Evolutionary conservation across 176 grass and related monocot species (phyloP), one percentile per base, ranked within the genome.

Genomic region (Raddia guianensis): DNA sequence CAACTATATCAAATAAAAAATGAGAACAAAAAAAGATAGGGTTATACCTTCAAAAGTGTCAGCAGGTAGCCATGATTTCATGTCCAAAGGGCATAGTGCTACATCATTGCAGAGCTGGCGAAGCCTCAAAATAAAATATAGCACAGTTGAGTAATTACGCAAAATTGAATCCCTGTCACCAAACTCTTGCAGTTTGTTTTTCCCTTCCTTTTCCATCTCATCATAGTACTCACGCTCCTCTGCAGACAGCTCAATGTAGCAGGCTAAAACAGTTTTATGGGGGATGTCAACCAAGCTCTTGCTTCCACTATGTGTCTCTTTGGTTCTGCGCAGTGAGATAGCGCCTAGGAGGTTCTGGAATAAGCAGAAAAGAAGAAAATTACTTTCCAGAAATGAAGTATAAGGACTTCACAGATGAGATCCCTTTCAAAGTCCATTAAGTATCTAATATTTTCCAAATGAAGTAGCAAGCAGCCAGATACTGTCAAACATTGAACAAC

Each of bases 61-160:
- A 0, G 81, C 74, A 58, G 90, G 88, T 86, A 98, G 43, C 68
- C 91, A 89, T 68, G 95, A 94, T 83, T 91, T 94, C 57, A 95
- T 84, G 73, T 89, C 88, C 54, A 90, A 74, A 72, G 90, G 95
- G 70, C 92, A 98, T 71, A 98, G 84, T 66, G 92, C 88, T 48
- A 95, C 76, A 81, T 95, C 88, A 37, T 95, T 80, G 66, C 92
- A 95, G 54, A 98, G 91, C 87, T 98, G 92, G 16, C 95, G 90
- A 16, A 98, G 95, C 80, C 90, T 82, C 75, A 98, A 79, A 82
- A 98, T 92, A 71, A 95, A 86, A 70, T 89, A 90, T 79, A 98
- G 86, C 18, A 98, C 90, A 59, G 92, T 98, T 10, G 95, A 94
- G 74, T 93, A 98, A 76, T 98, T 89, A 3, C 79, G 77, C 63